These are phyloP conservation scores for Mycosarcoma mackinlayi DNA, from an alignment of 1,284 basidiomycete genomes.

Conservation along the genomic window DNA sequence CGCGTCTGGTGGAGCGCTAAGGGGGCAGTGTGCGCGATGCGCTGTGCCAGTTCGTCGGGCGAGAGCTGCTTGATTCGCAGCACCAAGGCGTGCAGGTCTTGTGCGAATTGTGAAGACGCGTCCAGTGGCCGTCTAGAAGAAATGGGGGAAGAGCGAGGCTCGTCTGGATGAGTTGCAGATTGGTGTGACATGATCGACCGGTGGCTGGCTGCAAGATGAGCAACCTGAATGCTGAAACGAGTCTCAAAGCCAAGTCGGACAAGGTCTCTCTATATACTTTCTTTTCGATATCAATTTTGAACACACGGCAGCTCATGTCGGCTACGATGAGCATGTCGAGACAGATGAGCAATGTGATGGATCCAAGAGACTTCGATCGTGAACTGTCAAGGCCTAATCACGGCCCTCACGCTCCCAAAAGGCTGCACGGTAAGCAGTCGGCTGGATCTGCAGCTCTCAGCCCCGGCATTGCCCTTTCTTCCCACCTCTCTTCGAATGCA, in stretches of 20 bases:
- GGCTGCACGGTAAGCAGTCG: too few relatives aligned
- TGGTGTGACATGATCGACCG: too few relatives aligned
- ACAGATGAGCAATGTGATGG: not conserved
- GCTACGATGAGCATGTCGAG: not conserved
- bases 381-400: too few relatives aligned
- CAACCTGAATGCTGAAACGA: too few relatives aligned
- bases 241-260: not conserved
- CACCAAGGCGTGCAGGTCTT: conserved; percentile 2
- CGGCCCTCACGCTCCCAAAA: too few relatives aligned
- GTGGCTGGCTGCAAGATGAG: too few relatives aligned
- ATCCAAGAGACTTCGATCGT: too few relatives aligned
- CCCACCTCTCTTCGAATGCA: too few relatives aligned
- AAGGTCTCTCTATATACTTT: not conserved
- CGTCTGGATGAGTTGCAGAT: too few relatives aligned
- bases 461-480: too few relatives aligned
- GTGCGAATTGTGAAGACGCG: conserved; percentile 5
- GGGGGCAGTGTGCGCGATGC: not conserved
- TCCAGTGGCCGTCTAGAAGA: not conserved
- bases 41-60: not conserved
- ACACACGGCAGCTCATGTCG: not conserved
- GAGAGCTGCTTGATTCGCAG: not conserved
- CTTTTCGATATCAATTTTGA: not conserved
- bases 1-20: not conserved
- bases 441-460: too few relatives aligned
- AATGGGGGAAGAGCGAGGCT: not conserved